Evolutionary conservation across 306 rosid genomes (phyloP), one percentile per base, ranked within the genome.

Genomic region (Quillaja saponaria): DNA sequence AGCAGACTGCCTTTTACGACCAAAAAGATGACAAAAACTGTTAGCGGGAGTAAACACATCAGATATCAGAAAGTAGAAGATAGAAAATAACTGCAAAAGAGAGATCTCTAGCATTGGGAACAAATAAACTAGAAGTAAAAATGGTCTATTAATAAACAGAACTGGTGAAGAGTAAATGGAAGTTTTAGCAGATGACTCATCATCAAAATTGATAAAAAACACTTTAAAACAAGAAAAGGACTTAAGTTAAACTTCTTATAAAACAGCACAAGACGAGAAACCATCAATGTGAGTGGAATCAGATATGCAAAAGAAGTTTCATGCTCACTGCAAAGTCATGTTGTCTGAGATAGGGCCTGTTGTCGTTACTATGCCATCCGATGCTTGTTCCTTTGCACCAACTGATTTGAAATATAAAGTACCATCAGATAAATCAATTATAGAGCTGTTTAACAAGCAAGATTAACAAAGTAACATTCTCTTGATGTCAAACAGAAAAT

Each of bases 351-450:
- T 92, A 92, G 10, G 94, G 87, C 55, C 90, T 71, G 71, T 92
- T 92, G 72, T 92, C 95, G 68, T 92, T 96, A 71, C 94, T 84
- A 74, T 92, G 98, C 94, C 96, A 92, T 54, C 96, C 98, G 76
- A 92, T 92, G 85, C 84, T 82, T 42, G 98, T 80, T 60, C 96
- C 98, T 77, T 53, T 81, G 47, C 66, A 67, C 95, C 96, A 92
- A 65, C 98, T 88, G 84, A 76, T 58, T 44, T 66, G 67, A 20
- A 12, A 55, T 16, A 52, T 38, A 58, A 13, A 10, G 77, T 10
- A 35, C 59, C 56, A 72, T 46, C 8, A 69, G 46, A 31, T 11
- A 68, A 52, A 37, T 37, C 10, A 37, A 37, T 37, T 37, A 37
- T 6, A 10, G 40, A 37, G 10, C 10, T 5, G 10, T 37, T 5